Base-by-base conservation (phyloP, 2,329 filamentous ascomycete genomes). In the Zymoseptoria pseudotritici region DNA sequence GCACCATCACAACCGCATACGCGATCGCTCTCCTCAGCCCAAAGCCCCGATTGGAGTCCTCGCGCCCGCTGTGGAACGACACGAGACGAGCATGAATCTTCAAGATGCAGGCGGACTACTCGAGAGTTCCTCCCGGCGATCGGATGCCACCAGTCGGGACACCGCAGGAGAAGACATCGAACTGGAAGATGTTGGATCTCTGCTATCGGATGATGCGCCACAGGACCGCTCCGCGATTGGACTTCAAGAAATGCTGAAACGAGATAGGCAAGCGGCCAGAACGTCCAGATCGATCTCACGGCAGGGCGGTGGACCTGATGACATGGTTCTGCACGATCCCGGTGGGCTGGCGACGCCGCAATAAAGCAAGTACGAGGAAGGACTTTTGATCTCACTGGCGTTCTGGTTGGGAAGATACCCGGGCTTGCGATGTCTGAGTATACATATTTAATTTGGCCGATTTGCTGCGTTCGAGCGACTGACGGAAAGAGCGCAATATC, bases 21-120 rank as follows among this genome's bases (percentile, higher is more conserved):
- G 51, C 1, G 55, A 57, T 13, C 55, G 62, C 13, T 53, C 56
- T 20, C 54, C 53, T 6, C 50, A 57, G 20, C 56, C 58, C 2
- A 50, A 54, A 4, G 63, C 69, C 10, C 69, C 69, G 0, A 64
- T 63, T 6, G 66, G 71, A 4, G 64, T 71, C 1, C 58, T 69
- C 7, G 67, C 66, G 1, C 70, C 70, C 1, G 68, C 62, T 65
- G 61, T 67, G 10, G 69, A 68, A 57, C 63, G 68, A 24, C 61
- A 64, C n/a, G 66, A 68, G 57, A 71, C 64, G 9, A 60, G 66
- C 8, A 54, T 69, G 3, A 70, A 66, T 22, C 56, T 73, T 5
- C 71, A 73, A 59, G 72, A 73, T 57, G 66, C 67, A 4, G 71
- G 71, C 9, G 72, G 72, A 8, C 60, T 72, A 9, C 57, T 71